Percentiles rank a stretch among this genome's conserved stretches.
phyloP scores from a whole-genome alignment of 768 basidiomycete genomes.

The Termitomyces sp. region DNA sequence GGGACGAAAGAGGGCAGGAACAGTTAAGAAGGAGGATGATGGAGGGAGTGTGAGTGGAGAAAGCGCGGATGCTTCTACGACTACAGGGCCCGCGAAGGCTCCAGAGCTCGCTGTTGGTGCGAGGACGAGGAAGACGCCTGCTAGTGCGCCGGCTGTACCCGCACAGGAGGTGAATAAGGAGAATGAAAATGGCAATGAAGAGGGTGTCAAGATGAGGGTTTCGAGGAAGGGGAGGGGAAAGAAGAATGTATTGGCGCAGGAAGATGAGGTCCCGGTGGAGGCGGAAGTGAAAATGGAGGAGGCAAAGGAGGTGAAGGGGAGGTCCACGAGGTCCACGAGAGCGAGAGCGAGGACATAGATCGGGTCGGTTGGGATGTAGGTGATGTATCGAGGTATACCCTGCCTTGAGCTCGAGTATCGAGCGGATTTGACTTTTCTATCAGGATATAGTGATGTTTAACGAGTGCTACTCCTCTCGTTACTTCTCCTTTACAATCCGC shows the following conservation, averaged over 20 bases:
- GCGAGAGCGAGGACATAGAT: slow-evolving; percentile 27
- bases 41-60: background rate
- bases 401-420: background rate
- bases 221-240: slow-evolving; percentile 16
- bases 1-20: slow-evolving; percentile 12
- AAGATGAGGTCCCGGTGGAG: slow-evolving; percentile 7
- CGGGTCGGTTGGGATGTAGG: background rate
- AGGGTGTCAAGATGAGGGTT: slow-evolving; percentile 21
- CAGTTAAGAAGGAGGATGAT: slow-evolving; percentile 9
- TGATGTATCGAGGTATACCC: background rate
- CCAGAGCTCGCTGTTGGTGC: background rate
- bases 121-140: slow-evolving; percentile 26
- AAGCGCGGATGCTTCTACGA: background rate
- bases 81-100: slow-evolving; percentile 9
- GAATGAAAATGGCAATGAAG: slow-evolving; percentile 26
- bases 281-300: slow-evolving; percentile 10
- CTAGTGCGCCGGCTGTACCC: slow-evolving; percentile 25
- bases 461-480: too few relatives aligned
- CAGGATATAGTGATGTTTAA: too few relatives aligned
- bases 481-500: too few relatives aligned
- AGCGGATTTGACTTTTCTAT: background rate
- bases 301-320: slow-evolving; percentile 14
- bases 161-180: slow-evolving; percentile 30
- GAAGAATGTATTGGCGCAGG: slow-evolving; percentile 20
- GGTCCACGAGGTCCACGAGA: slow-evolving; percentile 21